Evolutionary conservation across 148 eudicot species (phyloP).

Genomic region (Silene uniflora): DNA sequence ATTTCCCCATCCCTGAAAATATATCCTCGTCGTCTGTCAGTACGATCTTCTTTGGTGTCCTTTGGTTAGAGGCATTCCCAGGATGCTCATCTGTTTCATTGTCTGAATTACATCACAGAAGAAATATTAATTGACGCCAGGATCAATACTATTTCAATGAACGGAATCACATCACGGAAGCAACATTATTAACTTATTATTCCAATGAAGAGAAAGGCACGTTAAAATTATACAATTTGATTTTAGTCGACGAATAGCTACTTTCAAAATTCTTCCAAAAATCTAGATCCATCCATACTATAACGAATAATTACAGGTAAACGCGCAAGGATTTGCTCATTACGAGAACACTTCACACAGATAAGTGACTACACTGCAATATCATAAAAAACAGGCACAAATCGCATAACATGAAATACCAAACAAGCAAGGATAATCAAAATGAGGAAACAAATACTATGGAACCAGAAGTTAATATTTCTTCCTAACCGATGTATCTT

Average conservation of each 20-base stretch:
- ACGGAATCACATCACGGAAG: slow-evolving; percentile 8
- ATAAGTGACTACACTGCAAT: no score
- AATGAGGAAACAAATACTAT: neutral
- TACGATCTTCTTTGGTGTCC: slow-evolving; percentile 28
- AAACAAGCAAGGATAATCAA: no score
- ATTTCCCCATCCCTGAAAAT: slow-evolving; percentile 48
- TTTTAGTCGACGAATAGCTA: neutral
- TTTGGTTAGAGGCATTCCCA: slow-evolving; percentile 38
- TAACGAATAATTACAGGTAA: no score
- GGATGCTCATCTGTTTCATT: slow-evolving; percentile 27
- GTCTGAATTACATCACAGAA: slow-evolving; percentile 2
- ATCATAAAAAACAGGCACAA: neutral
- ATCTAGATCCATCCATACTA: neutral
- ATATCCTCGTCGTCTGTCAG: slow-evolving; percentile 55
- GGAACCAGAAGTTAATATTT: neutral
- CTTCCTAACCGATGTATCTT: neutral
- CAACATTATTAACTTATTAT: neutral
- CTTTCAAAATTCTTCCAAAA: neutral
- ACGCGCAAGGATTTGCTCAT: no score
- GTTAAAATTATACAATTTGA: neutral
- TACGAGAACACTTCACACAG: no score
- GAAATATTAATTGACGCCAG: neutral
- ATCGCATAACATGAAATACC: neutral
- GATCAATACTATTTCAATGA: no score
- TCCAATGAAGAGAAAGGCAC: no score